Percentiles rank a stretch among this genome's conserved stretches.
Evolutionary conservation across 2,329 filamentous ascomycete species (phyloP).

Genomic region (Corniculantispora saksenae): DNA sequence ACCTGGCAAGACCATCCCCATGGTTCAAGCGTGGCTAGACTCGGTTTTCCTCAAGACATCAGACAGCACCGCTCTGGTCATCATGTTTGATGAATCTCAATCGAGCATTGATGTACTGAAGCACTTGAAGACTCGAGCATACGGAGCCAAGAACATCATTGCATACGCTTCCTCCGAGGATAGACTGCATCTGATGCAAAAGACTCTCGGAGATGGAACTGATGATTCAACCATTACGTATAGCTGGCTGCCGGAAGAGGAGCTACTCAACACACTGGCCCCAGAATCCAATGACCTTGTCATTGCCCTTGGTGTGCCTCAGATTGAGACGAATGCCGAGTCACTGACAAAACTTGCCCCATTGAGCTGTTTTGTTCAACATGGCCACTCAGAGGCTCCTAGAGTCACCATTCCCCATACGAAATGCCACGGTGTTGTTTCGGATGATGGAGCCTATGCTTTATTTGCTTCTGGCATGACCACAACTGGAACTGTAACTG

Average conservation of each 20-base stretch:
- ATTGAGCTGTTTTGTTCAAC: not conserved
- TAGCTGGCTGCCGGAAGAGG: not conserved
- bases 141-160: not conserved
- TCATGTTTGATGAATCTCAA: not conserved
- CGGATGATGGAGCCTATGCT: not conserved
- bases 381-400: not conserved
- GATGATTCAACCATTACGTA: not conserved
- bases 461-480: not conserved
- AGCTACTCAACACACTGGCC: not conserved
- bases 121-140: not conserved
- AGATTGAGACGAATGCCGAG: not conserved
- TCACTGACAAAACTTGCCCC: not conserved
- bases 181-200: not conserved
- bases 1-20: not conserved
- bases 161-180: not conserved
- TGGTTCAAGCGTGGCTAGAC: not conserved
- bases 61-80: not conserved
- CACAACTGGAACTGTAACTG: not conserved
- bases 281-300: not conserved
- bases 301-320: not conserved
- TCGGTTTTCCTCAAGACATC: not conserved
- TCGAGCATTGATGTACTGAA: not conserved
- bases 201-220: not conserved
- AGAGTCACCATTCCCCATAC: not conserved
- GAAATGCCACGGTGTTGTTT: not conserved